Conservation (phyloP, 768 basidiomycete genomes). For the Tremella yokohamensis region DNA sequence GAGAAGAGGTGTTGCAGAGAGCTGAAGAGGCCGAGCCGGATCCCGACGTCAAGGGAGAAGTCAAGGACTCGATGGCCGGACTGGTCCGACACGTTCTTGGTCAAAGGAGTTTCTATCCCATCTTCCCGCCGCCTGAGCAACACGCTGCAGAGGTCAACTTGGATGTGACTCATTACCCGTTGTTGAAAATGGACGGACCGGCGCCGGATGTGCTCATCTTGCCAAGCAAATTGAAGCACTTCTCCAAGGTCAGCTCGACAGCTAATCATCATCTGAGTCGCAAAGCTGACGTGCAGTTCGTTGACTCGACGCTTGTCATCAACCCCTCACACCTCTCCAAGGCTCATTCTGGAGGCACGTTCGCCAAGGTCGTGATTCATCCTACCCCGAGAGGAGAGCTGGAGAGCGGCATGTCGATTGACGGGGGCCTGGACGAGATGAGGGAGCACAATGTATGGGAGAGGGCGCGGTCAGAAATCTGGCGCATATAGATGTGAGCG, state of each 20-base stretch:
- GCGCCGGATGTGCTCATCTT: conserved; percentile 81
- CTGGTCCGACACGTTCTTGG: conserved; percentile 75
- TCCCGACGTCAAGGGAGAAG: conserved; percentile 22
- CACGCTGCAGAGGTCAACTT: conserved; percentile 78
- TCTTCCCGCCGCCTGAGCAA: conserved; percentile 80
- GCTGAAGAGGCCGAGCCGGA: conserved; percentile 62
- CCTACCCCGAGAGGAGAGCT: conserved; percentile 45
- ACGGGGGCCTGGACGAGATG: conserved; percentile 29
- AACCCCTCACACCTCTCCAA: conserved; percentile 73
- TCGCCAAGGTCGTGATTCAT: conserved; percentile 52
- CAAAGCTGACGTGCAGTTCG: conserved; percentile 57
- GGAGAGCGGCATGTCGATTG: conserved; percentile 21
- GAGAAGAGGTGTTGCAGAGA: conserved; percentile 71
- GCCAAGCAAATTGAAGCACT: conserved; percentile 84
- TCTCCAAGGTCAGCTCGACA: conserved; percentile 65
- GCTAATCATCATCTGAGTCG: not conserved
- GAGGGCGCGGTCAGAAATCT: conserved; percentile 52
- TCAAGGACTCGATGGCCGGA: conserved; percentile 69
- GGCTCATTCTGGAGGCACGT: conserved; percentile 52
- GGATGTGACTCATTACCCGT: conserved; percentile 72
- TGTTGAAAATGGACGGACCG: conserved; percentile 56
- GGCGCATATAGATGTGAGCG: conserved; percentile 27
- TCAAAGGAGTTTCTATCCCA: conserved; percentile 92
- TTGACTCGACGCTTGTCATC: conserved; percentile 71
- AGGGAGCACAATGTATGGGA: conserved; percentile 52